Conservation (phyloP, 1,139 yeast species). For the Scheffersomyces lignicola region DNA sequence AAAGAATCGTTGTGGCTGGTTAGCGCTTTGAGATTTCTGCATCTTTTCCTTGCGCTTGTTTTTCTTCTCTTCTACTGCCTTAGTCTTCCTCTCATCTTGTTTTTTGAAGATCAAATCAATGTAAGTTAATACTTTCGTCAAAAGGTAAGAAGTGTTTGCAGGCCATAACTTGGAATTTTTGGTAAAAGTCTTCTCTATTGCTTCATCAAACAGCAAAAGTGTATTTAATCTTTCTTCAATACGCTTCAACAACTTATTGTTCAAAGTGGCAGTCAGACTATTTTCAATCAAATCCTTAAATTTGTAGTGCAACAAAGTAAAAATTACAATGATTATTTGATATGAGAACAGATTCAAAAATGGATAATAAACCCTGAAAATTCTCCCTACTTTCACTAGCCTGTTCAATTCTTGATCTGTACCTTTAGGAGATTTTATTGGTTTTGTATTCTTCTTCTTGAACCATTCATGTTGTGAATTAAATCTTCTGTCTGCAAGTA, state of each 20-base stretch:
- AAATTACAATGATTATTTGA: conserved; percentile 53
- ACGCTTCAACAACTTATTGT: conserved; percentile 22
- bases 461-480: neutral
- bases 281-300: conserved; percentile 33
- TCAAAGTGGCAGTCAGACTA: conserved; percentile 15
- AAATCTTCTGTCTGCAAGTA: conserved; percentile 3
- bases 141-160: conserved; percentile 32
- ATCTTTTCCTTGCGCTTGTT: neutral
- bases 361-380: conserved; percentile 41
- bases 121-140: conserved; percentile 32
- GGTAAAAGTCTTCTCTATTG: conserved; percentile 18
- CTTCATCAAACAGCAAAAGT: conserved; percentile 26
- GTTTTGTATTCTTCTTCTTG: neutral
- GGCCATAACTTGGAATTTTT: conserved; percentile 36
- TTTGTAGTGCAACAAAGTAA: conserved; percentile 47
- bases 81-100: conserved; percentile 14
- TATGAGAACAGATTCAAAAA: conserved; percentile 50
- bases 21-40: neutral
- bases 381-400: conserved; percentile 28
- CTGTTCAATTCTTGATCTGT: conserved; percentile 16
- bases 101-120: conserved; percentile 28
- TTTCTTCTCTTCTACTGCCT: conserved; percentile 2
- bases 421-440: neutral
- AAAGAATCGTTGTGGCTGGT: conserved; percentile 4
- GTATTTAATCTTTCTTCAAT: conserved; percentile 25